Conservation (phyloP, 1,139 yeast genomes). For the Nadsonia commutata region DNA sequence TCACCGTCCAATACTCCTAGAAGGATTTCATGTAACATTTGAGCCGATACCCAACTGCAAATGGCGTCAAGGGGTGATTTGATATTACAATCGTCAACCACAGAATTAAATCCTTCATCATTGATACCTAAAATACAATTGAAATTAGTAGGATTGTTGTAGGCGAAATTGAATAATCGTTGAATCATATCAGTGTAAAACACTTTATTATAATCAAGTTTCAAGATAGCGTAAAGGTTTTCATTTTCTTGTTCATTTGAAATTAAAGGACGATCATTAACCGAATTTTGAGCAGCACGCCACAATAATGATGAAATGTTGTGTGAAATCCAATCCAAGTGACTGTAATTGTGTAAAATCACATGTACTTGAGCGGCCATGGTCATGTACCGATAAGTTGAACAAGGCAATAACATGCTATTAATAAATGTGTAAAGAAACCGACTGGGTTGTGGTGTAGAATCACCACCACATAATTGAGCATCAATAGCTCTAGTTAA, state of each 20-base stretch:
- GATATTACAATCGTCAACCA: slow-evolving; percentile 16
- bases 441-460: slow-evolving; percentile 13
- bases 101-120: slow-evolving; percentile 17
- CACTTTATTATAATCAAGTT: slow-evolving; percentile 11
- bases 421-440: slow-evolving; percentile 18
- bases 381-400: slow-evolving; percentile 17
- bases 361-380: slow-evolving; percentile 21
- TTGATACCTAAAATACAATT: slow-evolving; percentile 10
- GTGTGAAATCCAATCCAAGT: slow-evolving; percentile 7
- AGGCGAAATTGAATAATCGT: slow-evolving; percentile 16
- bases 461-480: slow-evolving; percentile 27
- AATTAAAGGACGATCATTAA: no score
- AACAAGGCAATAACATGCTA: slow-evolving; percentile 17
- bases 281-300: slow-evolving; percentile 7
- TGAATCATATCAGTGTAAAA: slow-evolving; percentile 14
- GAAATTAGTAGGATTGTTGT: slow-evolving; percentile 9
- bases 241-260: no score
- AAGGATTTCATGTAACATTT: slow-evolving; percentile 16
- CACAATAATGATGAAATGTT: slow-evolving; percentile 7
- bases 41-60: slow-evolving; percentile 20
- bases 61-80: slow-evolving; percentile 19
- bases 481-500: slow-evolving; percentile 22
- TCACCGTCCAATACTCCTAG: slow-evolving; percentile 12
- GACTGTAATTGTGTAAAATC: slow-evolving; percentile 10
- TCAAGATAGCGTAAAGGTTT: slow-evolving; percentile 1